Evolutionary conservation across 2,329 filamentous ascomycete species (phyloP).

Genomic region (Cucurbitaria berberidis): DNA sequence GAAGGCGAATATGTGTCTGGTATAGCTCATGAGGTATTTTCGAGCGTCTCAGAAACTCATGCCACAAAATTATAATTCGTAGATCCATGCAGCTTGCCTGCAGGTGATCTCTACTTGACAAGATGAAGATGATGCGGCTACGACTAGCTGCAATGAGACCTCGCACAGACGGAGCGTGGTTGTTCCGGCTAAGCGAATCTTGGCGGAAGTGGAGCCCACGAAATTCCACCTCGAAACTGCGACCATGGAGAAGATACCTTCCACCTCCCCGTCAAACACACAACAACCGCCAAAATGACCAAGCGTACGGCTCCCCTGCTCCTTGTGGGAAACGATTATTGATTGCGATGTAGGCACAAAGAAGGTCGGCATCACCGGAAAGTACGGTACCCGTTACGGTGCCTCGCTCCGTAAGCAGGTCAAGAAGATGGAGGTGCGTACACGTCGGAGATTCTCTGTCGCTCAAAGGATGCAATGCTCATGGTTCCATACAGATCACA

Average conservation of each 20-base stretch:
- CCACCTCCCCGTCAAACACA: constrained; percentile 24
- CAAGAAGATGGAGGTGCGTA: constrained; percentile 89
- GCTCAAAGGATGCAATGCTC: constrained; percentile 22
- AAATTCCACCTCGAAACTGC: constrained; percentile 26
- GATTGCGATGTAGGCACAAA: constrained; percentile 38
- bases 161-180: too few relatives aligned
- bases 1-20: not conserved
- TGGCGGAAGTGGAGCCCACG: too few relatives aligned
- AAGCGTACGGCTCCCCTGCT: constrained; percentile 40
- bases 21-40: not conserved
- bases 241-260: too few relatives aligned
- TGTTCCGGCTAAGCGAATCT: too few relatives aligned
- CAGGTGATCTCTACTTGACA: too few relatives aligned
- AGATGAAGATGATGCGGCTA: not conserved
- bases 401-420: constrained; percentile 98
- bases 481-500: constrained; percentile 65
- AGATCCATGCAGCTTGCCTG: not conserved
- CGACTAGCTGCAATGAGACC: too few relatives aligned
- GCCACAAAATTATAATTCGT: not conserved
- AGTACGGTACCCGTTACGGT: constrained; percentile 98
- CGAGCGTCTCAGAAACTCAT: not conserved
- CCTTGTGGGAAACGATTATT: constrained; percentile 17
- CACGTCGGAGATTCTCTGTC: constrained; percentile 8
- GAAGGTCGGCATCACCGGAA: constrained; percentile 93
- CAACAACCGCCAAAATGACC: constrained; percentile 62